Evolutionary conservation across 495 filamentous ascomycete genomes (phyloP).

Genomic region (Aspergillus steynii): DNA sequence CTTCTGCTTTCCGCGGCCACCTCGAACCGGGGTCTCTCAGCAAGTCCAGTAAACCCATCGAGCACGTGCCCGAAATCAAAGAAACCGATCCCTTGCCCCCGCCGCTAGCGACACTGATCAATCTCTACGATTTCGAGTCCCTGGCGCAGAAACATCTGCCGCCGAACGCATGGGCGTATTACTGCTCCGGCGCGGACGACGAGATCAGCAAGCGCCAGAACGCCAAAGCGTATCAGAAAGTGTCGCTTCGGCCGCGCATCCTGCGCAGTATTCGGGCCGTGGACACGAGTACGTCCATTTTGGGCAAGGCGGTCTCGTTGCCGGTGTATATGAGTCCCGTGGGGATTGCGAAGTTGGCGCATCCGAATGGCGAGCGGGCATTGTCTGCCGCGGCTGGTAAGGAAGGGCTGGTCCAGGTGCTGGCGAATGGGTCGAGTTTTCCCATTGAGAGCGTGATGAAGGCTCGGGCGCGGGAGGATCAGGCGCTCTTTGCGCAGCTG

Average conservation of each 20-base stretch:
- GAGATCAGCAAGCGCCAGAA: slow-evolving; percentile 86
- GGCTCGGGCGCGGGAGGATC: slow-evolving; percentile 44
- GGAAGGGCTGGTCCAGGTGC: slow-evolving; percentile 47
- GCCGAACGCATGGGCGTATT: slow-evolving; percentile 81
- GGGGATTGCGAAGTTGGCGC: slow-evolving; percentile 76
- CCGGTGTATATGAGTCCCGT: slow-evolving; percentile 80
- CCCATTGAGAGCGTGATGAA: slow-evolving; percentile 73
- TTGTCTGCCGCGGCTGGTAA: slow-evolving; percentile 70
- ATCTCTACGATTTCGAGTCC: slow-evolving; percentile 63
- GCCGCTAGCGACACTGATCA: slow-evolving; percentile 60
- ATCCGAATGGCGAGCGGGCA: slow-evolving; percentile 76
- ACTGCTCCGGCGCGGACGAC: slow-evolving; percentile 81
- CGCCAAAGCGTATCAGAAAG: slow-evolving; percentile 73
- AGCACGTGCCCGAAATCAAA: background rate
- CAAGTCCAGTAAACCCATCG: background rate
- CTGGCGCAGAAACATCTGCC: slow-evolving; percentile 54
- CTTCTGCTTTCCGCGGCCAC: slow-evolving; percentile 20
- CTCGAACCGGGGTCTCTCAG: slow-evolving; percentile 21
- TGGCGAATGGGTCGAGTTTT: slow-evolving; percentile 41
- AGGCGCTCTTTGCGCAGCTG: slow-evolving; percentile 82
- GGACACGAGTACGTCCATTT: slow-evolving; percentile 71
- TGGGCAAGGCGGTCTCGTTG: slow-evolving; percentile 66
- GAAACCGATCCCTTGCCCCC: slow-evolving; percentile 46
- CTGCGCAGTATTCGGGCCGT: slow-evolving; percentile 71
- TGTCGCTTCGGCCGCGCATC: slow-evolving; percentile 77